These are phyloP conservation scores for Fusarium siculi DNA, from an alignment of 2,329 filamentous ascomycete genomes.

Conservation along the genomic window DNA sequence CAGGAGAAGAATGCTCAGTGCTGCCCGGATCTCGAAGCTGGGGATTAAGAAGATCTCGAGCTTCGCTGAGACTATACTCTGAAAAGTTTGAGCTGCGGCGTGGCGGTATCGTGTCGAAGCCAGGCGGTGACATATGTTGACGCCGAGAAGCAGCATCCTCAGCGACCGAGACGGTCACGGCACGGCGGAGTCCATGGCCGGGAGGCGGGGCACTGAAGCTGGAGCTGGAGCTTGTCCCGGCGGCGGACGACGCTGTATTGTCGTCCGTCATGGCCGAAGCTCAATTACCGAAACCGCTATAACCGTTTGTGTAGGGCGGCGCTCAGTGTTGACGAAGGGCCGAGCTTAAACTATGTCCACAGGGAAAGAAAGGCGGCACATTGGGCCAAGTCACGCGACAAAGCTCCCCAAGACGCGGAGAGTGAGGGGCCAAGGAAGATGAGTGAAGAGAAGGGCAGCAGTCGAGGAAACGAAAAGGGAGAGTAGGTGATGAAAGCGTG, in stretches of 20 bases:
- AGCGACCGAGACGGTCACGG: constrained; percentile 52
- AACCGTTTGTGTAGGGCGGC: neutral
- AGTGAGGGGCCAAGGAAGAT: constrained; percentile 8
- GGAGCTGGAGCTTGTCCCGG: constrained; percentile 39
- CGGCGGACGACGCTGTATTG: constrained; percentile 22
- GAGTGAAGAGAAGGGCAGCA: neutral
- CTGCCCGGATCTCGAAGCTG: constrained; percentile 48
- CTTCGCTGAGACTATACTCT: constrained; percentile 77
- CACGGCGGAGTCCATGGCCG: constrained; percentile 55
- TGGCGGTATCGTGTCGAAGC: constrained; percentile 50
- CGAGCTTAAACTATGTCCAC: neutral
- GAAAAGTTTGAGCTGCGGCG: constrained; percentile 83
- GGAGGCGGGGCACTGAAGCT: constrained; percentile 39
- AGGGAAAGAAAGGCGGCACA: constrained; percentile 9
- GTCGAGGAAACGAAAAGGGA: neutral
- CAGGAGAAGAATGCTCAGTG: constrained; percentile 48
- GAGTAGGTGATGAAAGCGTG: constrained; percentile 8
- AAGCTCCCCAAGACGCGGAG: neutral
- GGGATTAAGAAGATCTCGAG: constrained; percentile 74
- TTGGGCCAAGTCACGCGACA: constrained; percentile 33
- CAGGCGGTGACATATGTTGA: constrained; percentile 33
- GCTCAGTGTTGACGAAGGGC: neutral
- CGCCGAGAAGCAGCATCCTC: constrained; percentile 29
- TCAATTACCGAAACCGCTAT: constrained; percentile 12
- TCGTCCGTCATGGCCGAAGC: constrained; percentile 32